Evolutionary conservation across 2,329 filamentous ascomycete species (phyloP).

Genomic region (Ophiostoma ips): DNA sequence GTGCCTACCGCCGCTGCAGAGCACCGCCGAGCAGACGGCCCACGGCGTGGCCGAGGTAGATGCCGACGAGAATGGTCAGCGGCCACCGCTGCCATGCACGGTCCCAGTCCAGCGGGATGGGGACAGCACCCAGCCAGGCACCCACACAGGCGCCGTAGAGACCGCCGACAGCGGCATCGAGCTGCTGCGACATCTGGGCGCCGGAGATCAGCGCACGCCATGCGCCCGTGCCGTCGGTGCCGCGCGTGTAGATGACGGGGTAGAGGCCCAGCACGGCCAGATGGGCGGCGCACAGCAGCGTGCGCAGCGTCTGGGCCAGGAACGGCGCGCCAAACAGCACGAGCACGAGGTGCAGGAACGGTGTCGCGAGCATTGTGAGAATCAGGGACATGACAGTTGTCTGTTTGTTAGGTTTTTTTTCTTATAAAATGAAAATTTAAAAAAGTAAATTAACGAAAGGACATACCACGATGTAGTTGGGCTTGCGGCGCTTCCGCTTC

Average conservation of each 20-base stretch:
- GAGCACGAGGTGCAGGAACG: constrained; percentile 49
- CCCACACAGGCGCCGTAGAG: constrained; percentile 66
- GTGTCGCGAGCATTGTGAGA: constrained; percentile 27
- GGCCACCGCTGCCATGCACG: constrained; percentile 99
- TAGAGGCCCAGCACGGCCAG: constrained; percentile 65
- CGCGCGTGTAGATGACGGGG: constrained; percentile 74
- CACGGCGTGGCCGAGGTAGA: constrained; percentile 63
- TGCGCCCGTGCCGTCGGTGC: constrained; percentile 48
- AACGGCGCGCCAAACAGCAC: constrained; percentile 87
- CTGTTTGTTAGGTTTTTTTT: constrained; percentile 18
- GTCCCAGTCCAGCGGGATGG: constrained; percentile 96
- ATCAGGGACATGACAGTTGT: constrained; percentile 15
- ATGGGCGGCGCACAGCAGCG: constrained; percentile 66
- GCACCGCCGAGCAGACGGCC: constrained; percentile 51
- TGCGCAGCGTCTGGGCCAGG: constrained; percentile 66
- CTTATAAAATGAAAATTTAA: background rate
- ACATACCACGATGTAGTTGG: constrained; percentile 34
- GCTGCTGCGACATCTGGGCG: constrained; percentile 35
- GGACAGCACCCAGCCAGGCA: constrained; percentile 85
- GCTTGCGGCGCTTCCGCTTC: constrained; percentile 26
- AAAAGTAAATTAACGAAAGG: no score
- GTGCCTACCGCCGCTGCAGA: constrained; percentile 15
- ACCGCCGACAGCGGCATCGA: constrained; percentile 76
- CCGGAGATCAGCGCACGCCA: constrained; percentile 57
- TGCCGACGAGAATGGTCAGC: constrained; percentile 73